Base-by-base conservation (phyloP, 2,329 filamentous ascomycete genomes). In the Lanzia echinophila region DNA sequence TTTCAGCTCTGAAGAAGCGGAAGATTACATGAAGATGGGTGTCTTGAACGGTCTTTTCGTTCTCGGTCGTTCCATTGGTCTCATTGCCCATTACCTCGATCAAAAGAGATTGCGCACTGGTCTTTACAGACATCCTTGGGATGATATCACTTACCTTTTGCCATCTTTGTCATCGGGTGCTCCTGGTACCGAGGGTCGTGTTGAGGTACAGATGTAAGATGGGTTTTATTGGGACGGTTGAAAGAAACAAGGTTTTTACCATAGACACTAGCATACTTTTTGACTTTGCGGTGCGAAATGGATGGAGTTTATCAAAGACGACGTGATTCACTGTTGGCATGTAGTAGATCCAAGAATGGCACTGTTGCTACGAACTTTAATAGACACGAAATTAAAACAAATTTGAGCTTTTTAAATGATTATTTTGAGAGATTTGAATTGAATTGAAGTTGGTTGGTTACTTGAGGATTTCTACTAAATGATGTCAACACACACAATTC, bases 1-100 rank as follows among this genome's bases (percentile, higher is more conserved):
- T 53, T 99, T 99, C 83, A 92, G 87, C 63, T 72, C 84, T 47
- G 94, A 99, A 75, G 94, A 99, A 79, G 91, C 91, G 50, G 94
- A 99, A 77, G 94, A 99, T 74, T 99, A 99, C 82, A 85, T 99
- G 71, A 84, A 85, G 75, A 99, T 97, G 91, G 94, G 94, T 82
- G 94, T 99, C 47, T 85, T 99, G 67, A 99, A 99, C 82, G 94
- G 94, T 79, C 88, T 99, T 58, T 99, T 99, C 81, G 94, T 99
- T 45, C 84, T 99, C 58, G 94, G 94, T 70, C 88, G 94, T 70
- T 90, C 84, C 73, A 99, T 99, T 69, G 94, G 94, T 88, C 82
- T 99, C 64, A 99, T 99, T 87, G 94, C 94, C 69, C 94, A 99
- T 77, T 97, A 92, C 83, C 86, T 99, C 68, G 94, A 99, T 79